A percentile compares a stretch with the other conserved stretches of the same genome.
phyloP scores from a whole-genome alignment of 768 basidiomycete genomes.

The Infundibulicybe gibba region DNA sequence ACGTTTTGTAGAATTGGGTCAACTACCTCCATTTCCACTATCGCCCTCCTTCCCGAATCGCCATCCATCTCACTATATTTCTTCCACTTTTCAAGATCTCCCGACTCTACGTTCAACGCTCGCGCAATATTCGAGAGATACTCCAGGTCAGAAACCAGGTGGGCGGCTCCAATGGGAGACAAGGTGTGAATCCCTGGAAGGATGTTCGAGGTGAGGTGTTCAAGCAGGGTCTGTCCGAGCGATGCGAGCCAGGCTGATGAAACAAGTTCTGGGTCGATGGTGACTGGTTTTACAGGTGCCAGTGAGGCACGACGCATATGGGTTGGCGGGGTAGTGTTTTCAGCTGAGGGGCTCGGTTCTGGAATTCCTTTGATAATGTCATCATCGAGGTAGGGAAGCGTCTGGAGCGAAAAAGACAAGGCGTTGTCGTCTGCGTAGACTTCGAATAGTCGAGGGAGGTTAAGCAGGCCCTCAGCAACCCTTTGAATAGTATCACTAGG shows the following conservation, averaged over 20 bases:
- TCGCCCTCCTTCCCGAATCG: constrained; percentile 32
- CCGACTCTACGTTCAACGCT: constrained; percentile 86
- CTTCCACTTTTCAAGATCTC: constrained; percentile 79
- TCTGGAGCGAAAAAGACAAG: constrained; percentile 82
- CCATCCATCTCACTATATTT: constrained; percentile 63
- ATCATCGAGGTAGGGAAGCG: constrained; percentile 66
- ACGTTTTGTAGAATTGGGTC: constrained; percentile 33
- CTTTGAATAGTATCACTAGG: constrained; percentile 86
- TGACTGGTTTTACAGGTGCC: constrained; percentile 26
- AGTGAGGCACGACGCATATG: constrained; percentile 41
- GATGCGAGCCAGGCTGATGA: constrained; percentile 91
- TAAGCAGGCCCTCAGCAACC: constrained; percentile 91
- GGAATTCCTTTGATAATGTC: constrained; percentile 46
- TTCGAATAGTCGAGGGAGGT: constrained; percentile 91
- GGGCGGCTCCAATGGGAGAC: constrained; percentile 66
- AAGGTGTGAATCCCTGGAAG: constrained; percentile 71
- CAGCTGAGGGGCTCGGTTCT: constrained; percentile 30
- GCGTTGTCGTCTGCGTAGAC: constrained; percentile 93
- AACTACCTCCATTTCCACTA: constrained; percentile 19
- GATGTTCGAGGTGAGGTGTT: constrained; percentile 63
- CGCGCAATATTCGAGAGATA: constrained; percentile 89
- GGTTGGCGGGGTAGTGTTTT: constrained; percentile 22
- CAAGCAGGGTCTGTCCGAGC: constrained; percentile 76
- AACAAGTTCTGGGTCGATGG: constrained; percentile 72
- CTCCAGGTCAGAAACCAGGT: constrained; percentile 82